These are phyloP conservation scores for Blastobotrys apis DNA, from an alignment of 1,139 yeast species.

Conservation along the genomic window DNA sequence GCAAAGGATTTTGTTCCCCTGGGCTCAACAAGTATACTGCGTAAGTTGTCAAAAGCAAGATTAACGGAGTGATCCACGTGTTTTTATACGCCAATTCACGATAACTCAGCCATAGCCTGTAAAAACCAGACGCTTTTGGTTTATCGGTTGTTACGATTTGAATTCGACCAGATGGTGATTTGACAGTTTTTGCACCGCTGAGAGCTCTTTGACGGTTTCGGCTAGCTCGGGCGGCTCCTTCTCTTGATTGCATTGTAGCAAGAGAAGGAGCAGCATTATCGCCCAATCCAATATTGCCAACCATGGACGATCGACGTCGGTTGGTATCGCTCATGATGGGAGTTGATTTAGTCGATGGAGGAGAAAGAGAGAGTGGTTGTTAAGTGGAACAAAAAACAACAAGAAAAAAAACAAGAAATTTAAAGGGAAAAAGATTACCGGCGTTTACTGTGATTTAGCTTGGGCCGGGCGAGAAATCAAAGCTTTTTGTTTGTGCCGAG, in stretches of 20 bases:
- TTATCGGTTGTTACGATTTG: slow-evolving; percentile 6
- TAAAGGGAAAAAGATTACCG: not conserved
- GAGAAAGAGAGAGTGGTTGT: not conserved
- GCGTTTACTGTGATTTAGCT: not conserved
- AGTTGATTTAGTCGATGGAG: not conserved
- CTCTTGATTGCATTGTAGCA: slow-evolving; percentile 36
- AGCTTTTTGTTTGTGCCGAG: too few species aligned
- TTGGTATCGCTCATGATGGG: not conserved
- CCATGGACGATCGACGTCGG: slow-evolving; percentile 8
- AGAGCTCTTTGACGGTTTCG: slow-evolving; percentile 36
- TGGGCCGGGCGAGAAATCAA: too few species aligned
- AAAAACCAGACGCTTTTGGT: slow-evolving; percentile 19
- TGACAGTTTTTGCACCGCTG: slow-evolving; percentile 28
- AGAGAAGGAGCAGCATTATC: slow-evolving; percentile 39
- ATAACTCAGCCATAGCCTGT: slow-evolving; percentile 45
- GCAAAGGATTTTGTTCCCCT: slow-evolving; percentile 57
- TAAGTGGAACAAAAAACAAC: not conserved
- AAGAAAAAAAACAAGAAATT: not conserved
- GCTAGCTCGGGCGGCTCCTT: slow-evolving; percentile 31
- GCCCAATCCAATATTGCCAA: slow-evolving; percentile 38
- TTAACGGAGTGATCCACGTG: slow-evolving; percentile 73
- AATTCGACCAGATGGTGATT: slow-evolving; percentile 14
- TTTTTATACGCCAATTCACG: slow-evolving; percentile 63
- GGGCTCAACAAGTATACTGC: slow-evolving; percentile 31
- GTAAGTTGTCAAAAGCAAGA: slow-evolving; percentile 39